These are phyloP conservation scores for Mycena metata DNA, from an alignment of 768 basidiomycete genomes.

Conservation along the genomic window DNA sequence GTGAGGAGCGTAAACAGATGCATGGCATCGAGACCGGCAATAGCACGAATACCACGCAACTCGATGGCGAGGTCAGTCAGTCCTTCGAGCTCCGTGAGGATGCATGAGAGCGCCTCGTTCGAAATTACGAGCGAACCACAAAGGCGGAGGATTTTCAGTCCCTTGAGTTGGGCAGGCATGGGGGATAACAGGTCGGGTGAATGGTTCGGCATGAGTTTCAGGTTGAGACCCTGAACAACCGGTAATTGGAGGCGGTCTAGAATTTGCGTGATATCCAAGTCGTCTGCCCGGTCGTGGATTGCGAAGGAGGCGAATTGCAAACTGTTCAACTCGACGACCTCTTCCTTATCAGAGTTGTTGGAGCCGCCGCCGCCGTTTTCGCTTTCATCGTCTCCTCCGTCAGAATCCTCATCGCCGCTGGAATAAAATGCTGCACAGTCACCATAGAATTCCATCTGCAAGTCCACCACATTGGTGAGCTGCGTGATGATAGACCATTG, in stretches of 20 bases:
- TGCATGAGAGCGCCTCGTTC: neutral
- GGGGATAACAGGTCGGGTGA: neutral
- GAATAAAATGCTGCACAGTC: neutral
- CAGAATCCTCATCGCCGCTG: too few relatives aligned
- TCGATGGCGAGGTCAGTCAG: slow-evolving; percentile 10
- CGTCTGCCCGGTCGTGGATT: neutral
- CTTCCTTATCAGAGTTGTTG: neutral
- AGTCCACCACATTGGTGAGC: slow-evolving; percentile 9
- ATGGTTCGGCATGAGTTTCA: neutral
- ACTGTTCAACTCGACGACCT: neutral
- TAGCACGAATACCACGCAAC: neutral
- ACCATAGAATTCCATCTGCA: neutral
- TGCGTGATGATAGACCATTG: slow-evolving; percentile 11
- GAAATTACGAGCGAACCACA: slow-evolving; percentile 5
- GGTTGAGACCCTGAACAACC: neutral
- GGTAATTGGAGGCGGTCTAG: slow-evolving; percentile 8
- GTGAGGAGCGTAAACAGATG: slow-evolving; percentile 8
- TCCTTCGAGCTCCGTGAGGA: slow-evolving; percentile 7
- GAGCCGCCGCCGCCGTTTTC: too few relatives aligned
- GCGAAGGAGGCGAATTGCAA: slow-evolving; percentile 8
- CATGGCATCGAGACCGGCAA: neutral
- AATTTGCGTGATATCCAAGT: neutral
- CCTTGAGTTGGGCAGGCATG: slow-evolving; percentile 10
- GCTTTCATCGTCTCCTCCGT: too few relatives aligned
- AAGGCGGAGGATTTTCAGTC: slow-evolving; percentile 11